phyloP scores from a whole-genome alignment of 2,329 filamentous ascomycete genomes.

The Talaromyces sp. region DNA sequence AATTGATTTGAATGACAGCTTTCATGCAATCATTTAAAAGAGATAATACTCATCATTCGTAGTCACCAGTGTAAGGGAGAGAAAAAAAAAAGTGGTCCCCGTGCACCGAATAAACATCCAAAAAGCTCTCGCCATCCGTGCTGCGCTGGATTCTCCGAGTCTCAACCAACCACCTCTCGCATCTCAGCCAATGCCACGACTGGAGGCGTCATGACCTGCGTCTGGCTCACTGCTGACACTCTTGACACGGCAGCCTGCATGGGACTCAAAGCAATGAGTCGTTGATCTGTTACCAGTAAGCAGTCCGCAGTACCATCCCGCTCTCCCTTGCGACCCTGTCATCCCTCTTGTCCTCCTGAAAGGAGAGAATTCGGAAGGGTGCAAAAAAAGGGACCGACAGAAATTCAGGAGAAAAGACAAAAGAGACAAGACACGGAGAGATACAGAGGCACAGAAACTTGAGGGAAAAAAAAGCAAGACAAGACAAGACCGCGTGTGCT shows the following conservation, averaged over 20 bases:
- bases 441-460: background rate
- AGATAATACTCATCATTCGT: background rate
- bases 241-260: conserved; percentile 21
- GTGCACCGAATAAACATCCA: conserved; percentile 22
- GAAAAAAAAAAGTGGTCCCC: conserved; percentile 18
- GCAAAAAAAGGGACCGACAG: background rate
- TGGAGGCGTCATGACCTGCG: conserved; percentile 17
- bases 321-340: conserved; percentile 13
- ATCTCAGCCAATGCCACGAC: conserved; percentile 6
- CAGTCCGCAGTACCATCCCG: conserved; percentile 4
- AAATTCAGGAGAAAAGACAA: background rate
- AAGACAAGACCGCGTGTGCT: background rate
- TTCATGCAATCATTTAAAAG: no score
- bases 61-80: background rate
- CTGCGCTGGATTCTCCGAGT: conserved; percentile 1
- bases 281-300: conserved; percentile 21
- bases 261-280: conserved; percentile 19
- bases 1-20: no score
- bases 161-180: conserved; percentile 4
- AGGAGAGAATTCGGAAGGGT: background rate
- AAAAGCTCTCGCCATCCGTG: conserved; percentile 16
- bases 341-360: background rate
- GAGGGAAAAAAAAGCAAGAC: background rate
- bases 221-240: conserved; percentile 14
- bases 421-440: background rate